Base-by-base conservation (phyloP, 176 grass and related monocot genomes). In the Ensete ventricosum region DNA sequence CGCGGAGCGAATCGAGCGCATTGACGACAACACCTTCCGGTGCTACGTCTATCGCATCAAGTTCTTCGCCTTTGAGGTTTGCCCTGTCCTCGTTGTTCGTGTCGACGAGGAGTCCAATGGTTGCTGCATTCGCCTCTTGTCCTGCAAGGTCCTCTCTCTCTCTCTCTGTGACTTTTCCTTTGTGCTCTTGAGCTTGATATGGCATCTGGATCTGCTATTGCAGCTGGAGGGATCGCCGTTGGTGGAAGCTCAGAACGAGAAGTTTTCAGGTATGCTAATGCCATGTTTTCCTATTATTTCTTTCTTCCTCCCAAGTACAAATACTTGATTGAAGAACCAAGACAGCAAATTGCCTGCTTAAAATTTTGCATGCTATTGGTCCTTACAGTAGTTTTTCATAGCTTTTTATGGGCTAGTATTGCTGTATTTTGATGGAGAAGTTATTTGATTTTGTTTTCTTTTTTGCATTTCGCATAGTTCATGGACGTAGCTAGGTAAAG, bases 181-280 rank as follows among this genome's bases (percentile, higher is more conserved):
- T 55, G 19, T 52, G 13, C 20, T 24, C 11, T 80, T 73, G 11
- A 24, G 49, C n/a, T 74, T 62, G 21, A 73, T 64, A 26, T 55
- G 22, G 23, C 11, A 64, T 72, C 9, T 72, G 48, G 2, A 70
- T 70, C 8, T 55, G 8, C 12, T 50, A 0, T 24, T 11, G 68
- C 74, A 97, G 95, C 77, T 98, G 67, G 90, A 98, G 75, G 95
- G 95, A 2, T 98, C 95, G 10, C 95, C 86, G 13, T 82, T 93
- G 21, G 95, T 98, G 59, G 95, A 98, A 85, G 94, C 94, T 11
- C 94, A 98, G 54, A 98, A 93, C 63, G 95, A 98, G 23, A 98
- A 98, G 69, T 98, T 98, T 76, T 98, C 95, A 74, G 95, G 85
- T 87, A 80, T 11, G 9, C 6, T 60, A 62, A 11, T 14, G 53